Percentiles rank a stretch among this genome's conserved stretches.
Conservation (phyloP, 345 rosid species). For the Citrus glauca region DNA sequence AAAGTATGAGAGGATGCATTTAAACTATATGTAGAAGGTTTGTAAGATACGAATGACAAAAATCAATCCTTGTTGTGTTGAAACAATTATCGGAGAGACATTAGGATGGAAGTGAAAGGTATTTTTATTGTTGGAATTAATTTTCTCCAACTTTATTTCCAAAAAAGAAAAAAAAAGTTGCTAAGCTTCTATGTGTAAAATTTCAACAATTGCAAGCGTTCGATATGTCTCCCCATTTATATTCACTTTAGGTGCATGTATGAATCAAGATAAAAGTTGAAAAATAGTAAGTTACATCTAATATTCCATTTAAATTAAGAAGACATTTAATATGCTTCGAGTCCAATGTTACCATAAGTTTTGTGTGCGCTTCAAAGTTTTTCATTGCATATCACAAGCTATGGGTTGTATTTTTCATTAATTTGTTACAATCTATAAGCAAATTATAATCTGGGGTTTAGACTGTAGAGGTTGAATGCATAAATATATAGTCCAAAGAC, state of each 20-base stretch:
- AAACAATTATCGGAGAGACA: background rate
- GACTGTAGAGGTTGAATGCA: no score
- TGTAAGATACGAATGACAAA: background rate
- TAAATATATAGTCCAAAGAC: no score
- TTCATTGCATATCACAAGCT: no score
- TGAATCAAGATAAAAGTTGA: background rate
- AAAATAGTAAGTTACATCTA: background rate
- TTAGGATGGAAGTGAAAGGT: background rate
- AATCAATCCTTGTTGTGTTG: background rate
- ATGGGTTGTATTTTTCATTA: no score
- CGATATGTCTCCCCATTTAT: background rate
- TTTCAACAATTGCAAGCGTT: background rate
- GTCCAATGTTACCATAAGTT: no score
- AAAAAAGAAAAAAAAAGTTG: background rate
- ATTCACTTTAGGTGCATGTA: background rate
- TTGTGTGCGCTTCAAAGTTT: no score
- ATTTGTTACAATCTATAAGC: no score
- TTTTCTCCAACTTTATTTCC: background rate
- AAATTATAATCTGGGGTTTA: no score
- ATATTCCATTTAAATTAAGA: no score
- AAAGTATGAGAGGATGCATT: background rate
- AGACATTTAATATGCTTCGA: no score
- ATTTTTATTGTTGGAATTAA: background rate
- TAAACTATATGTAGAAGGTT: background rate
- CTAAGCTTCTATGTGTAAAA: background rate